Conservation (phyloP, 2,329 filamentous ascomycete genomes). For the Thelonectria discophora region DNA sequence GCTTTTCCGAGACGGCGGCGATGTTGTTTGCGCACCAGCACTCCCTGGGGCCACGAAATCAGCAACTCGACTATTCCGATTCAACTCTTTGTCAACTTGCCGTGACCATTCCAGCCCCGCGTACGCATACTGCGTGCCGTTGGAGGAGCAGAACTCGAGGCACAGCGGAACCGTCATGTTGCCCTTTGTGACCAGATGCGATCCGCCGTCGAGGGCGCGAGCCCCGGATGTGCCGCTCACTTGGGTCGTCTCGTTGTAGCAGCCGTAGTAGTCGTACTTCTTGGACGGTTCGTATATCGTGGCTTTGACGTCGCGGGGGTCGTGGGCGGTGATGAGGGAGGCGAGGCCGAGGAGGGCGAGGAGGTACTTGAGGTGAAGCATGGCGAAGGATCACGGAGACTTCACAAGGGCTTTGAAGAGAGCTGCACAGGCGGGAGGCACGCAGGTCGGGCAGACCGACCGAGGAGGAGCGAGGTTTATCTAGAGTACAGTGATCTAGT, state of each 20-base stretch:
- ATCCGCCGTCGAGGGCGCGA: conserved; percentile 58
- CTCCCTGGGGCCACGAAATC: conserved; percentile 55
- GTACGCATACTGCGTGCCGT: conserved; percentile 54
- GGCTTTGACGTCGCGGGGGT: conserved; percentile 31
- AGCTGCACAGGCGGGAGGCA: background rate
- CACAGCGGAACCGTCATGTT: conserved; percentile 63
- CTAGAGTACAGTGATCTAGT: background rate
- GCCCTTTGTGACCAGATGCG: conserved; percentile 51
- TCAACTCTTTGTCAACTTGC: conserved; percentile 39
- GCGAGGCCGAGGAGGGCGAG: conserved; percentile 18
- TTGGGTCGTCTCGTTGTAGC: conserved; percentile 66
- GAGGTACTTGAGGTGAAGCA: background rate
- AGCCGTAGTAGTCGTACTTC: conserved; percentile 63
- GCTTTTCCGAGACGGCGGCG: conserved; percentile 55
- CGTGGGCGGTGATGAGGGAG: conserved; percentile 25
- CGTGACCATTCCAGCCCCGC: conserved; percentile 65
- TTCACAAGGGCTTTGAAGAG: background rate
- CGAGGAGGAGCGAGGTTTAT: background rate
- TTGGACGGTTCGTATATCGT: conserved; percentile 48
- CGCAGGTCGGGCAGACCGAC: background rate
- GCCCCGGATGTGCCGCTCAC: conserved; percentile 50
- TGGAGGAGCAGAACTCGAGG: conserved; percentile 58
- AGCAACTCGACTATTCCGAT: too few species aligned
- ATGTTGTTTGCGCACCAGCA: conserved; percentile 67
- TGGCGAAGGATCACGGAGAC: too few species aligned